phyloP scores from a whole-genome alignment of 768 basidiomycete genomes.

The Neoboletus brunneissimus region DNA sequence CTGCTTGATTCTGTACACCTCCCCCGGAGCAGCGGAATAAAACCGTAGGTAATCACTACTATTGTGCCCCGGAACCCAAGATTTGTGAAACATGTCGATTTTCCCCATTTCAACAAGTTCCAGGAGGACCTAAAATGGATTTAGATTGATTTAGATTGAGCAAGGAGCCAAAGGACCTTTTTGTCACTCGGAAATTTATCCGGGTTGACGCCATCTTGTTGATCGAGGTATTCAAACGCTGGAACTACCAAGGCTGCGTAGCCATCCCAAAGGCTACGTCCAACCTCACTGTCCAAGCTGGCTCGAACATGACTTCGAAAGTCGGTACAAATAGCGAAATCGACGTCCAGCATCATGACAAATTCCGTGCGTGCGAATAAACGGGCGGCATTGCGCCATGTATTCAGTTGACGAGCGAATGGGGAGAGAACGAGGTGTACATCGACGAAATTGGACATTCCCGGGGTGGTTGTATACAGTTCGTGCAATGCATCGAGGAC shows the following conservation, averaged over 20 bases:
- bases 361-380: constrained; percentile 80
- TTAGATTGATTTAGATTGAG: neutral
- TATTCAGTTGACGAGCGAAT: constrained; percentile 83
- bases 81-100: constrained; percentile 74
- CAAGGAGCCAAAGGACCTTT: constrained; percentile 38
- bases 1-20: constrained; percentile 69
- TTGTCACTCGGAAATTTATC: constrained; percentile 66
- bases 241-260: constrained; percentile 75
- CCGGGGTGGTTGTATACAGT: constrained; percentile 63
- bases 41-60: constrained; percentile 75
- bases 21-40: constrained; percentile 56
- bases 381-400: constrained; percentile 85
- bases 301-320: constrained; percentile 58
- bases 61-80: constrained; percentile 78
- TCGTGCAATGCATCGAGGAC: constrained; percentile 62
- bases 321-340: constrained; percentile 82
- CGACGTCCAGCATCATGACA: constrained; percentile 90
- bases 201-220: constrained; percentile 59
- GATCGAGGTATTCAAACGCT: constrained; percentile 76
- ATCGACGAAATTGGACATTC: constrained; percentile 70
- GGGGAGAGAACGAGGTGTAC: constrained; percentile 83
- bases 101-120: constrained; percentile 52
- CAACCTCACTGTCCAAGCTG: constrained; percentile 33
- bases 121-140: constrained; percentile 46
- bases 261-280: constrained; percentile 51